A percentile compares a stretch with the other conserved stretches of the same genome.
phyloP scores from a whole-genome alignment of 1,284 basidiomycete genomes.

The Testicularia cyperi region DNA sequence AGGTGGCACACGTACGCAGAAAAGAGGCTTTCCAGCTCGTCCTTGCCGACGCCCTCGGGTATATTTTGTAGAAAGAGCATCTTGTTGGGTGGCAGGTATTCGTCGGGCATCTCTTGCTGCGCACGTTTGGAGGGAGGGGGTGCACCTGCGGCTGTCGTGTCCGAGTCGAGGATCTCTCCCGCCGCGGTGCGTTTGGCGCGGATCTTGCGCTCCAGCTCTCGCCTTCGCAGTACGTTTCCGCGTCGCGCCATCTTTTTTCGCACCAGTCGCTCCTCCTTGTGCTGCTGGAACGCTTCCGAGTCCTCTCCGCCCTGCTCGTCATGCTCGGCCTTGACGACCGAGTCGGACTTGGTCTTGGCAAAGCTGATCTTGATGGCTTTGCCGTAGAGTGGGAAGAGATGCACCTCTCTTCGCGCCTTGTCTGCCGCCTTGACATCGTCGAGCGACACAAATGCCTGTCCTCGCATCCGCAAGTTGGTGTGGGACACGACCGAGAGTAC shows the following conservation, averaged over 20 bases:
- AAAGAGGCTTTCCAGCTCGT: conserved; percentile 50
- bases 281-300: conserved; percentile 58
- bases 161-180: conserved; percentile 29
- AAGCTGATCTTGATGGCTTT: conserved; percentile 87
- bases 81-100: conserved; percentile 98
- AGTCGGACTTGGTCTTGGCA: conserved; percentile 83
- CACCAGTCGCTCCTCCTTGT: conserved; percentile 65
- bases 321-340: conserved; percentile 66
- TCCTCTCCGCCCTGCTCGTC: conserved; percentile 18
- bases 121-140: conserved; percentile 18
- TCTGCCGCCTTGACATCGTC: conserved; percentile 75
- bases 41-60: conserved; percentile 39
- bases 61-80: conserved; percentile 86
- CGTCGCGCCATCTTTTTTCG: conserved; percentile 44
- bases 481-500: conserved; percentile 91
- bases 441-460: conserved; percentile 96
- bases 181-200: conserved; percentile 33
- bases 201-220: conserved; percentile 40
- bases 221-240: conserved; percentile 34
- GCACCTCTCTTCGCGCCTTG: conserved; percentile 86
- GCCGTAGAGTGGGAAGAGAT: conserved; percentile 90
- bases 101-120: conserved; percentile 77
- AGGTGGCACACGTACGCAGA: conserved; percentile 23
- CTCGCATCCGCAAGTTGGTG: conserved; percentile 89
- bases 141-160: conserved; percentile 6